These are phyloP conservation scores for Meira nashicola DNA, from an alignment of 1,284 basidiomycete species.

Conservation along the genomic window DNA sequence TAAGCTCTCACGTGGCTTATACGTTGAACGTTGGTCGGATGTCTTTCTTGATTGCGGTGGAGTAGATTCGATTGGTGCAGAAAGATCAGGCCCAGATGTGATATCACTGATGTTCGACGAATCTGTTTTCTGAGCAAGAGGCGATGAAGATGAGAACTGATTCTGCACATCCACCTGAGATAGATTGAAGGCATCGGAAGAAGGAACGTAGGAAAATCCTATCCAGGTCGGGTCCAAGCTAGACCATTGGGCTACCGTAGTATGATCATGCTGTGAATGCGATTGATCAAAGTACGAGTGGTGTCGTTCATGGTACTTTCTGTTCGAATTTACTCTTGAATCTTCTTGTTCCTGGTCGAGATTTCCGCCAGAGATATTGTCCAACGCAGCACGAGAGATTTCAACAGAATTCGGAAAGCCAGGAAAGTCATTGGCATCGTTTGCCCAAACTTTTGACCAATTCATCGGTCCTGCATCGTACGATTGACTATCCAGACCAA, in stretches of 20 bases:
- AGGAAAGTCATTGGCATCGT: slow-evolving; percentile 43
- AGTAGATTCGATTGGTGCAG: no score
- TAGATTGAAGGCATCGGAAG: not conserved
- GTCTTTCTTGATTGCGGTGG: no score
- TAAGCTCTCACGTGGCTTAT: not conserved
- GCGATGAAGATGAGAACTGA: no score
- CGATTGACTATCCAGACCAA: no score
- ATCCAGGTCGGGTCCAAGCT: slow-evolving; percentile 6
- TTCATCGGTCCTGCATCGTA: not conserved
- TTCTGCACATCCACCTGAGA: no score
- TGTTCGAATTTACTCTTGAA: no score
- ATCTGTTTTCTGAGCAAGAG: no score
- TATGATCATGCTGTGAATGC: not conserved
- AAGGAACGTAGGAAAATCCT: slow-evolving; percentile 6
- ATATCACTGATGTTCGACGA: no score
- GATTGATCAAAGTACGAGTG: not conserved
- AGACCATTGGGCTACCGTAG: slow-evolving; percentile 1
- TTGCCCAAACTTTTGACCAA: slow-evolving; percentile 34
- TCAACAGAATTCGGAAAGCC: slow-evolving; percentile 37
- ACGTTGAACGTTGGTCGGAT: no score
- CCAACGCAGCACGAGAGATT: not conserved
- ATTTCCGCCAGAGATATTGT: not conserved
- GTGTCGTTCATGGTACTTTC: no score
- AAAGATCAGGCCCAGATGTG: no score
- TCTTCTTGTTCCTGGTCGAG: no score